Conservation (phyloP, 73 alveolate species). For the Symbiodinium pilosum region DNA sequence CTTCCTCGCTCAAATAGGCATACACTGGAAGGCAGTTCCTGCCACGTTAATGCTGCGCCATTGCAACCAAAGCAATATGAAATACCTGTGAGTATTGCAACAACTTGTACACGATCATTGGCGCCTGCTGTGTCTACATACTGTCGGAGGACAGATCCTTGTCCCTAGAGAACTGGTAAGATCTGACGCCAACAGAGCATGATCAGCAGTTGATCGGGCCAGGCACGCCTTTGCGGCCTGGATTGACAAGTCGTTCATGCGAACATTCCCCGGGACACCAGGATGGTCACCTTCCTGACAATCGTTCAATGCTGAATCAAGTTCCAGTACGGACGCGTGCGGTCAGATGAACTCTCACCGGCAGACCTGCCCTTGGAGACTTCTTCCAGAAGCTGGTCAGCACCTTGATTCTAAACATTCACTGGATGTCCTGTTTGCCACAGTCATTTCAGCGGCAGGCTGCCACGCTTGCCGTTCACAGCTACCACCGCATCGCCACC, state of each 20-base stretch:
- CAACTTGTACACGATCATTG: not conserved
- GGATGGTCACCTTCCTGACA: slow-evolving; percentile 91
- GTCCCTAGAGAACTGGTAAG: not conserved
- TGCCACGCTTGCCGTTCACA: slow-evolving; percentile 83
- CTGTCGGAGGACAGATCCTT: not conserved
- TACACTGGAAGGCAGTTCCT: not conserved
- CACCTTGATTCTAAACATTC: not conserved
- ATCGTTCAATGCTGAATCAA: not conserved
- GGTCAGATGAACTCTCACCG: not conserved
- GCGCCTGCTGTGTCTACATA: not conserved
- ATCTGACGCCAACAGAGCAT: not conserved
- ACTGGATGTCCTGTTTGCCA: not conserved
- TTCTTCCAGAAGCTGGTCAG: slow-evolving; percentile 77
- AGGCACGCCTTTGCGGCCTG: slow-evolving; percentile 10
- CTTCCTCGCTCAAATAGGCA: not conserved
- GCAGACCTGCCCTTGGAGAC: slow-evolving; percentile 76
- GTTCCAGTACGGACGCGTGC: not conserved
- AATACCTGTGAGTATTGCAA: not conserved
- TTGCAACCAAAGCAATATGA: not conserved
- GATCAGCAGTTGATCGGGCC: not conserved
- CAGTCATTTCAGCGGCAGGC: slow-evolving; percentile 11
- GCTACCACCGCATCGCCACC: slow-evolving; percentile 87
- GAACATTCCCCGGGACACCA: slow-evolving; percentile 83
- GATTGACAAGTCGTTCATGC: slow-evolving; percentile 19
- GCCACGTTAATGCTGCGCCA: not conserved